A percentile compares a stretch with the other conserved stretches of the same genome.
Conservation (phyloP, 192 early-diverging fungal species). For the Globomyces pollinis-pini region DNA sequence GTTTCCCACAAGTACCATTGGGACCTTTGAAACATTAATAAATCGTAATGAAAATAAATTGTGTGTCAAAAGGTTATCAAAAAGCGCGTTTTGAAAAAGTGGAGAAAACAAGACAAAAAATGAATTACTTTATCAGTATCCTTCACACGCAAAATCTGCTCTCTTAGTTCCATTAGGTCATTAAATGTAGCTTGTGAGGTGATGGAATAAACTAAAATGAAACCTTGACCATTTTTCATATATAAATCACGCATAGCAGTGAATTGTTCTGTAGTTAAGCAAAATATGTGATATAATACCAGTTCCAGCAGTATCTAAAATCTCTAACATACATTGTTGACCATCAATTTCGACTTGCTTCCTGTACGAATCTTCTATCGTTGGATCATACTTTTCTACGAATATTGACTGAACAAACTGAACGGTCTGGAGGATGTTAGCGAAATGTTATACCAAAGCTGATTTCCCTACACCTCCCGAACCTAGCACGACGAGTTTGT, state of each 20-base stretch:
- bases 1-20: slow-evolving; percentile 56
- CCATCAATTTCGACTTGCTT: slow-evolving; percentile 97
- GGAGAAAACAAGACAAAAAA: neutral
- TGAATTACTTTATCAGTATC: slow-evolving; percentile 52
- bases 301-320: slow-evolving; percentile 92
- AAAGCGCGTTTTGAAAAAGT: slow-evolving; percentile 4
- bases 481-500: slow-evolving; percentile 90
- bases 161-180: slow-evolving; percentile 52
- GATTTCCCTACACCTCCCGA: slow-evolving; percentile 90
- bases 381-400: slow-evolving; percentile 95
- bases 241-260: slow-evolving; percentile 63
- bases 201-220: slow-evolving; percentile 56
- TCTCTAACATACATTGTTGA: slow-evolving; percentile 92
- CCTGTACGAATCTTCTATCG: slow-evolving; percentile 96
- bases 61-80: neutral
- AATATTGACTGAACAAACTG: slow-evolving; percentile 62
- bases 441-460: slow-evolving; percentile 53
- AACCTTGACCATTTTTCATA: slow-evolving; percentile 65
- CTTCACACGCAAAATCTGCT: slow-evolving; percentile 56
- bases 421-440: slow-evolving; percentile 42
- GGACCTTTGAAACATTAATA: slow-evolving; percentile 33
- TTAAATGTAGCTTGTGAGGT: slow-evolving; percentile 60
- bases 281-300: slow-evolving; percentile 29
- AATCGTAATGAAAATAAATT: slow-evolving; percentile 13
- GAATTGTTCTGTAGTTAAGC: slow-evolving; percentile 44